Conservation (phyloP, 176 grass and related monocot species). For the Rhynchospora tenuis region DNA sequence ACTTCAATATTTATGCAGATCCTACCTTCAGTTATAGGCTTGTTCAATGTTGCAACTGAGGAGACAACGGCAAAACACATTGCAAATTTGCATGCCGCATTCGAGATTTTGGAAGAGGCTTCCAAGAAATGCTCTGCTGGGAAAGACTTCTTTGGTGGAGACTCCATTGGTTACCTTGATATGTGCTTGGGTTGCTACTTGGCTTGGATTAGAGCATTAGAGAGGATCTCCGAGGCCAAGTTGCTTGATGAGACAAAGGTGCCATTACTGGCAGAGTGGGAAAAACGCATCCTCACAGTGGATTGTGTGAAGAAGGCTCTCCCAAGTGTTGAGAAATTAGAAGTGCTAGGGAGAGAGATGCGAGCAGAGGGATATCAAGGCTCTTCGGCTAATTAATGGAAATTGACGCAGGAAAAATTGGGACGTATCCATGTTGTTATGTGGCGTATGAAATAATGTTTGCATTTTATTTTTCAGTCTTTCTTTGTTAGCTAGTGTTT, state of each 20-base stretch:
- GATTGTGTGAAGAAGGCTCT: constrained; percentile 24
- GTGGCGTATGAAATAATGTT: background rate
- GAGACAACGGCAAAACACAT: constrained; percentile 6
- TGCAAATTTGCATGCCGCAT: background rate
- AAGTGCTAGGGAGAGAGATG: constrained; percentile 3
- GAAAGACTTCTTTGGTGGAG: constrained; percentile 36
- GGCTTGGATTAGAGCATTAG: constrained; percentile 22
- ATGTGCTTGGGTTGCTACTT: constrained; percentile 18
- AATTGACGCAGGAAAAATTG: background rate
- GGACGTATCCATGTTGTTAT: background rate
- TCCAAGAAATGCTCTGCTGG: constrained; percentile 17
- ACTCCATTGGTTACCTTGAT: constrained; percentile 30
- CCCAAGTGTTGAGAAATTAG: constrained; percentile 30
- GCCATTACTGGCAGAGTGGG: constrained; percentile 30
- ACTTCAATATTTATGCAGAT: no score
- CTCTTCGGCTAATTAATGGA: background rate
- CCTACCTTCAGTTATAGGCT: background rate
- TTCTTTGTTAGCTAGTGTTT: background rate
- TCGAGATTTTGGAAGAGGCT: constrained; percentile 30
- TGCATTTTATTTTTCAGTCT: background rate
- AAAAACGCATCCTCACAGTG: constrained; percentile 1
- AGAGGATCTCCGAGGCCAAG: background rate
- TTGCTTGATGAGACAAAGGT: constrained; percentile 32
- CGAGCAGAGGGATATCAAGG: background rate
- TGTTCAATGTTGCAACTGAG: background rate